Conservation (phyloP, 495 filamentous ascomycete genomes). For the Lindgomyces ingoldianus region DNA sequence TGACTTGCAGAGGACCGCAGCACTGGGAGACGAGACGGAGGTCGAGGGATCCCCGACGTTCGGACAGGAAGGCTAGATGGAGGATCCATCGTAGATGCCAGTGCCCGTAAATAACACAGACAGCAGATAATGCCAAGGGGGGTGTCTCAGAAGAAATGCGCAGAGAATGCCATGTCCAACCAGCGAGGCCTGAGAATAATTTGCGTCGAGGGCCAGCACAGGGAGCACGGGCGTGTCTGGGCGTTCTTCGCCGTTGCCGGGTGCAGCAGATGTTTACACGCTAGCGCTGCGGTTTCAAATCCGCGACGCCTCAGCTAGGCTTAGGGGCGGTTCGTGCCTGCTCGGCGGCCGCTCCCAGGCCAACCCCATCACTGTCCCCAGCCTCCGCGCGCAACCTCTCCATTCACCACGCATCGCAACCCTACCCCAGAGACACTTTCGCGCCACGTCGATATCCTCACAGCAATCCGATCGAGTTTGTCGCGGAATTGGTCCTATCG, state of each 20-base stretch:
- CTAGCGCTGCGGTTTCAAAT: slow-evolving; percentile 1
- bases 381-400: not conserved
- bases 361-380: not conserved
- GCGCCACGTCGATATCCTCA: slow-evolving; percentile 22
- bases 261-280: slow-evolving; percentile 9
- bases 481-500: slow-evolving; percentile 24
- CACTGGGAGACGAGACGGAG: slow-evolving; percentile 40
- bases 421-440: slow-evolving; percentile 4
- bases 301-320: not conserved
- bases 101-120: not conserved
- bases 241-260: slow-evolving; percentile 7
- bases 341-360: not conserved
- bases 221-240: not conserved
- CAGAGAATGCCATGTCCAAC: slow-evolving; percentile 14
- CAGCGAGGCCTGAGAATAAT: slow-evolving; percentile 12
- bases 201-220: not conserved
- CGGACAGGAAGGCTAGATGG: slow-evolving; percentile 28
- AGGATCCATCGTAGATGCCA: slow-evolving; percentile 36
- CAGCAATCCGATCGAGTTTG: slow-evolving; percentile 1
- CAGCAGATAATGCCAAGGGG: slow-evolving; percentile 1
- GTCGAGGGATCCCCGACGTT: slow-evolving; percentile 43
- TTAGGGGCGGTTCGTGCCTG: not conserved
- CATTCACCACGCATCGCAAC: not conserved
- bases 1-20: slow-evolving; percentile 24
- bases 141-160: not conserved